Base-by-base conservation (phyloP, 306 rosid species). In the Malus sieversii region DNA sequence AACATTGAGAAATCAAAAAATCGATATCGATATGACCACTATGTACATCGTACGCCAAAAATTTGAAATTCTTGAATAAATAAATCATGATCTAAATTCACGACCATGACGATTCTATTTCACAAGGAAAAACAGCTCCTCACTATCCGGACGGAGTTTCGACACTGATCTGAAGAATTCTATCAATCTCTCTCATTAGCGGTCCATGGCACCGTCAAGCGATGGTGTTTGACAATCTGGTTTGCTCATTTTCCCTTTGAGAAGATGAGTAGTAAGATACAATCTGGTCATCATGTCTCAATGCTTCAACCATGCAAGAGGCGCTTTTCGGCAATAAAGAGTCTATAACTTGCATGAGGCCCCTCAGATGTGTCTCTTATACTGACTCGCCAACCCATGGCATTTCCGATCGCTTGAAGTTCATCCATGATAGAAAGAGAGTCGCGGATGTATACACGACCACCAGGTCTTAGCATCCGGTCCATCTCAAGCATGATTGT, bases 401-500 rank as follows among this genome's bases (percentile, higher is more conserved):
- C 98, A 64, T 82, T 86, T 66, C 83, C 99, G 38, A 90, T 88
- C 64, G 84, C 92, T 82, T 80, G 82, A 79, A 95, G 93, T 75
- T 95, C 97, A 79, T 90, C 93, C 99, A 95, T 95, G 79, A 95
- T 77, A 20, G 83, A 58, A 62, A 95, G 68, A 51, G 93, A 62
- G 75, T 95, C 99, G 1, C 99, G 97, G 42, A 95, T 89, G 74
- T 92, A 92, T 32, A 77, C 93, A 18, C 46, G 90, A 14, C 98
- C 99, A 22, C 97, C 97, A 0, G 97, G 98, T 80, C 99, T 86
- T 52, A 95, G 81, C 53, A 92, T 90, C 63, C 99, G 88, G 83
- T 95, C 99, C 99, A 95, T 92, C 93, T 95, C 99, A 13, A 95
- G 93, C 97, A 95, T 95, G 63, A 92, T 92, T 77, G 92, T 85